phyloP scores from a whole-genome alignment of 768 basidiomycete species.

The Trametes sanguinea region DNA sequence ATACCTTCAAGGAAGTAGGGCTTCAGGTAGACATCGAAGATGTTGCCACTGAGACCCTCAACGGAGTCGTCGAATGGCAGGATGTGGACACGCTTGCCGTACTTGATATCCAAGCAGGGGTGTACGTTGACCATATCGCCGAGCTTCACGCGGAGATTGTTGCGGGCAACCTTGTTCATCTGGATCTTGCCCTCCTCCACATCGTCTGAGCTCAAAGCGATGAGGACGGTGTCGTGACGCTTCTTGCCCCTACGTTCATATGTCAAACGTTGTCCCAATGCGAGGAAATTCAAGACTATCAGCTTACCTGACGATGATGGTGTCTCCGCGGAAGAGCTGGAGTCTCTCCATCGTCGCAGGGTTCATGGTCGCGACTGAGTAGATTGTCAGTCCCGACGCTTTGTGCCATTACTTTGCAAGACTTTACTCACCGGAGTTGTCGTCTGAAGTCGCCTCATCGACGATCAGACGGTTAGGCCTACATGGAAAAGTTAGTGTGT shows the following conservation, averaged over 20 bases:
- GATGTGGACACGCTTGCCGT: constrained; percentile 96
- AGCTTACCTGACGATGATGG: constrained; percentile 86
- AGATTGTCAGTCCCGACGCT: constrained; percentile 5
- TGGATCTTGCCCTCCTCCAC: constrained; percentile 98
- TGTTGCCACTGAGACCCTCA: constrained; percentile 96
- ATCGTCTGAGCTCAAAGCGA: constrained; percentile 92
- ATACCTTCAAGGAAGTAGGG: constrained; percentile 97
- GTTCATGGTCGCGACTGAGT: constrained; percentile 86
- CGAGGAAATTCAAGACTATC: background rate
- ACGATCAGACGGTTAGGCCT: constrained; percentile 98
- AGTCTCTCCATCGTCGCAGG: constrained; percentile 96
- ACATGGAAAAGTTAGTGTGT: constrained; percentile 25
- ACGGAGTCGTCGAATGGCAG: constrained; percentile 98
- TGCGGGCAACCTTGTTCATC: constrained; percentile 99
- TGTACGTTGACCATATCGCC: constrained; percentile 96
- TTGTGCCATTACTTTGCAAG: background rate
- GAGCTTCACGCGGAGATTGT: constrained; percentile 96
- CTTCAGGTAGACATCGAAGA: constrained; percentile 98
- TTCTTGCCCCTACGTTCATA: constrained; percentile 79
- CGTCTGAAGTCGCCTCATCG: constrained; percentile 91
- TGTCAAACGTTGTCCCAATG: background rate
- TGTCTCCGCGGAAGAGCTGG: constrained; percentile 94
- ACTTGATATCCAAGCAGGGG: constrained; percentile 96
- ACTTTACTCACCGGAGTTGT: constrained; percentile 79
- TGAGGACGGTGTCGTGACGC: constrained; percentile 95